These are phyloP conservation scores for Primulina huaijiensis DNA, from an alignment of 257 asterid species.

Conservation along the genomic window DNA sequence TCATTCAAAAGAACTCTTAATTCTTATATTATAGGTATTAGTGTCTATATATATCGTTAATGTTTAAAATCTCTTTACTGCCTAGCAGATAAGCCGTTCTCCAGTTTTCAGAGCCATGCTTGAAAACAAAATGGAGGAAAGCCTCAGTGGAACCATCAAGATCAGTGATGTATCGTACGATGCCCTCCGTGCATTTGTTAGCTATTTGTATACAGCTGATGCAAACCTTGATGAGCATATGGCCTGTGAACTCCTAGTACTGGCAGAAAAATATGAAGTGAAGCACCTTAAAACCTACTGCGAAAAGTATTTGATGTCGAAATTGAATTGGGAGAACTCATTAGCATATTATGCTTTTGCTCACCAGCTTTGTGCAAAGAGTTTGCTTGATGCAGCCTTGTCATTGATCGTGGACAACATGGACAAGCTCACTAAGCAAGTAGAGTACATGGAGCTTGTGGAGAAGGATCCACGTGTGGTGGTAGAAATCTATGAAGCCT, in stretches of 20 bases:
- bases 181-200: conserved; percentile 65
- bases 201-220: conserved; percentile 77
- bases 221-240: conserved; percentile 67
- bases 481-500: conserved; percentile 72
- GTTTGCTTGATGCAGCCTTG: conserved; percentile 62
- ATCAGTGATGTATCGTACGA: conserved; percentile 73
- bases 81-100: conserved; percentile 66
- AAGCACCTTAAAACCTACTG: conserved; percentile 75
- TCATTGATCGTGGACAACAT: conserved; percentile 66
- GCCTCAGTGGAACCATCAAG: conserved; percentile 78
- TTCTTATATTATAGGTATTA: too few relatives aligned
- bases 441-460: conserved; percentile 68
- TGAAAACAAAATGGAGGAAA: conserved; percentile 79
- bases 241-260: conserved; percentile 75
- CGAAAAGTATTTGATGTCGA: conserved; percentile 68
- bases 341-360: conserved; percentile 71
- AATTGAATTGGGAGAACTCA: conserved; percentile 71
- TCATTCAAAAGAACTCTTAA: too few relatives aligned
- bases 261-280: conserved; percentile 86
- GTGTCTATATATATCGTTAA: too few relatives aligned
- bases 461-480: conserved; percentile 84
- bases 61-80: conserved; percentile 2
- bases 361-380: conserved; percentile 69
- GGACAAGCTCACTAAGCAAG: conserved; percentile 65
- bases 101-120: conserved; percentile 91